These are phyloP conservation scores for Trifolium repens DNA, from an alignment of 306 rosid genomes.

Conservation along the genomic window DNA sequence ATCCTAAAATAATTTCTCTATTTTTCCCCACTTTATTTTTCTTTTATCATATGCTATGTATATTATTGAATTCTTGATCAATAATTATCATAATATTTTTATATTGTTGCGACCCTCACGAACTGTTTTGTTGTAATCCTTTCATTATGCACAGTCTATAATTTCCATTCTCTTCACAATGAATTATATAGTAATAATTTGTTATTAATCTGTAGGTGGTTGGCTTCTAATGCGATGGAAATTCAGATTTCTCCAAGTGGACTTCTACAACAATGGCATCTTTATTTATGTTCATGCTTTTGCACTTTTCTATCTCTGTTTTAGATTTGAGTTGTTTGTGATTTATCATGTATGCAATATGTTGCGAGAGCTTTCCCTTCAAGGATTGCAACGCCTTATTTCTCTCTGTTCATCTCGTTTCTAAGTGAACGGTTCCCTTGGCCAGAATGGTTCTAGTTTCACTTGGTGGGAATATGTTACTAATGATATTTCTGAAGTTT, in stretches of 20 bases:
- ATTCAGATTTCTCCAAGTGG: background rate
- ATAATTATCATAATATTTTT: too few species aligned
- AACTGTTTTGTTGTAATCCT: too few species aligned
- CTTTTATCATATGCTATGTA: too few species aligned
- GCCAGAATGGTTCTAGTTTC: too few species aligned
- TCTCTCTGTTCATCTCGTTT: too few species aligned
- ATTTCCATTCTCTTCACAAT: too few species aligned
- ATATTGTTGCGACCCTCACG: background rate
- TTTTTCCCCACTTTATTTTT: too few species aligned
- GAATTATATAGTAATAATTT: background rate
- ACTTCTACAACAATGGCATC: background rate
- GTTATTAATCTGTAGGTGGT: background rate
- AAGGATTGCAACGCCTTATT: background rate
- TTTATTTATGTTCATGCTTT: background rate
- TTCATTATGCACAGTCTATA: too few species aligned
- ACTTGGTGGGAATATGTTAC: background rate
- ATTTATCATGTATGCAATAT: background rate
- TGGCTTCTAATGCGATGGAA: background rate
- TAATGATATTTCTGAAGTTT: too few species aligned
- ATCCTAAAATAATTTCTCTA: too few species aligned
- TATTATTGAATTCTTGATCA: background rate
- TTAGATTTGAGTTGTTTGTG: background rate
- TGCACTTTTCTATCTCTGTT: too few species aligned
- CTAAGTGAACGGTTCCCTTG: background rate
- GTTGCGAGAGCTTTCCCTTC: background rate